Evolutionary conservation across 164 flowering plant genomes (phyloP).

Genomic region (Santalum album): DNA sequence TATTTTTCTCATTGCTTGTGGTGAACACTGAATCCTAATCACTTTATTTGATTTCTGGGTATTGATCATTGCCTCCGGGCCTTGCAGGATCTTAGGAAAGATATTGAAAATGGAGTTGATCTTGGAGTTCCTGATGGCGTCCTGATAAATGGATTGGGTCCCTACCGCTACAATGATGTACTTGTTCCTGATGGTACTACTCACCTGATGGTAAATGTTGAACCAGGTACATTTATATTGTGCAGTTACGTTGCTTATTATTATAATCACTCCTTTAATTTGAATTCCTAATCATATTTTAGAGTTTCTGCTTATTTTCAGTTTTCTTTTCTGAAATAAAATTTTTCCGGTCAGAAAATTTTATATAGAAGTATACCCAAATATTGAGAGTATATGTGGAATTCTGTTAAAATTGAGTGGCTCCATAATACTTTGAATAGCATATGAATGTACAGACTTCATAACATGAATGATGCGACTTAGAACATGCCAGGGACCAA

Average conservation of each 20-base stretch:
- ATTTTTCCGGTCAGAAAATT: no score
- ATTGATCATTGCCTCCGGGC: conserved; percentile 3
- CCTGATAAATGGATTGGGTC: conserved; percentile 74
- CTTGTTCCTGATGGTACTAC: conserved; percentile 50
- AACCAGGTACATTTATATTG: conserved; percentile 49
- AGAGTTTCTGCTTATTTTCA: neutral
- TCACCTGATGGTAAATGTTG: conserved; percentile 56
- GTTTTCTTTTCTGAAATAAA: no score
- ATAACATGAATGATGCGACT: no score
- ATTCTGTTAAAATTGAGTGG: neutral
- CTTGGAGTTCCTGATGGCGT: conserved; percentile 86
- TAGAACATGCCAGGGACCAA: no score
- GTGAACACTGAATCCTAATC: neutral
- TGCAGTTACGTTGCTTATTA: neutral
- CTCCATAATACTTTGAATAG: neutral
- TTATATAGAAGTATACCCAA: neutral
- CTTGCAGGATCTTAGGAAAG: conserved; percentile 61
- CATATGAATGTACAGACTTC: no score
- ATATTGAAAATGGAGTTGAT: conserved; percentile 49
- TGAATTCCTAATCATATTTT: neutral
- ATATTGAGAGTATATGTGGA: neutral
- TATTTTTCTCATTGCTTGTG: conserved; percentile 1
- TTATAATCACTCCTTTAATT: neutral
- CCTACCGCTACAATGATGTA: conserved; percentile 48
- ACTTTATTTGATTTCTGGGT: neutral